Evolutionary conservation across 2,329 filamentous ascomycete genomes (phyloP), one percentile per base, ranked within the genome.

Genomic region (Byssothecium circinans): DNA sequence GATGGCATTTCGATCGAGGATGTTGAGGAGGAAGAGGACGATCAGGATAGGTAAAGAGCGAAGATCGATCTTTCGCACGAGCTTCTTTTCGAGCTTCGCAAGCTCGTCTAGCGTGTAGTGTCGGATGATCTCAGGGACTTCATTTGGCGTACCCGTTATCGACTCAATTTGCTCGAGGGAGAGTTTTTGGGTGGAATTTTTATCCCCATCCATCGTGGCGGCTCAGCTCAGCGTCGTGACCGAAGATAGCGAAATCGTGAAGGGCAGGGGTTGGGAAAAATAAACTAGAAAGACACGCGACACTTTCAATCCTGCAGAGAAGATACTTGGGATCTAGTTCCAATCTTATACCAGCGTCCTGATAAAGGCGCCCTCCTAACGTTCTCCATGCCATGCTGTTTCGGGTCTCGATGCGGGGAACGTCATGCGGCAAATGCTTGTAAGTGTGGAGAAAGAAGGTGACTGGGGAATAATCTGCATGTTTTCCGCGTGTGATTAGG

Each of bases 1-100:
- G 5, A 64, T 64, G 37, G 58, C 57, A 41, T 66, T 66, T n/a
- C 62, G 45, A 29, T 68, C 64, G 6, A 68, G 54, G 22, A 66
- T 54, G 34, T 67, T 67, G 42, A 68, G 58, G 12, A 67, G 8
- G 33, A 65, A 67, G 22, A 68, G 58, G 8, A 60, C 37, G 33
- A 65, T 63, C 8, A 66, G 44, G 4, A 68, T 55, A 8, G 65
- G 62, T n/a, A 67, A 49, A 8, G 58, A 49, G 25, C 62, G 54
- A 30, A 60, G 39, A 32, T 68, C 61, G n/a, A 68, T 62, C 36
- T 67, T 66, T 4, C 61, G 53, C 20, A 59, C 52, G 17, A 68
- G 50, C 22, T 61, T 61, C 49, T 65, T 65, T 39, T 63, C 59
- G 10, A 75, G 49, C 1, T 47, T 35, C 10, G 37, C 36, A 14